Evolutionary conservation across 306 rosid genomes (phyloP).

Genomic region (Inga leiocalycina): DNA sequence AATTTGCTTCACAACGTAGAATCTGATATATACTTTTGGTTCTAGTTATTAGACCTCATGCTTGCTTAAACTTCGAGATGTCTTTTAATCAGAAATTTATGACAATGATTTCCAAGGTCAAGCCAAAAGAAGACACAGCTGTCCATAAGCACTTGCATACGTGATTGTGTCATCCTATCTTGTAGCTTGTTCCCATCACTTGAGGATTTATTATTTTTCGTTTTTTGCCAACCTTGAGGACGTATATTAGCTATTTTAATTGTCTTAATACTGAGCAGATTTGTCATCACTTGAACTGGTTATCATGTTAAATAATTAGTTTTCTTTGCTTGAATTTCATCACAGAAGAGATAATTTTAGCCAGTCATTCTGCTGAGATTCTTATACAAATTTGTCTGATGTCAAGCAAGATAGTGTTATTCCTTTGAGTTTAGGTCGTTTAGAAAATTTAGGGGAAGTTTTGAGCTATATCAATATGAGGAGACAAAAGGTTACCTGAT

Average conservation of each 20-base stretch:
- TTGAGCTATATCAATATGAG: constrained; percentile 4
- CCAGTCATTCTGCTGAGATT: neutral
- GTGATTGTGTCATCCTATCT: neutral
- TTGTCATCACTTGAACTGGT: constrained; percentile 11
- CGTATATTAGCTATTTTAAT: constrained; percentile 7
- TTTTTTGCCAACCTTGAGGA: too few species aligned
- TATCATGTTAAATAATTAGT: neutral
- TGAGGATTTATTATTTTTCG: neutral
- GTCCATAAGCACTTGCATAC: constrained; percentile 1
- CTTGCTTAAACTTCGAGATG: neutral
- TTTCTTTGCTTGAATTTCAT: constrained; percentile 9
- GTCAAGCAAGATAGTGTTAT: neutral
- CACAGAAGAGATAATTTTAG: neutral
- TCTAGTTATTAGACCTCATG: neutral
- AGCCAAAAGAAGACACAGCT: constrained; percentile 14
- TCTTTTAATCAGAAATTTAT: constrained; percentile 1
- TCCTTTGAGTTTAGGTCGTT: neutral
- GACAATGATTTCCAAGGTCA: constrained; percentile 7
- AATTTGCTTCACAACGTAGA: constrained; percentile 2
- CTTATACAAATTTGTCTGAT: constrained; percentile 10
- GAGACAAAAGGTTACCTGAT: constrained; percentile 31
- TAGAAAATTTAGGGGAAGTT: constrained; percentile 10
- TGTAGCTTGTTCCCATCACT: constrained; percentile 9
- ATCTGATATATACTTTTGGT: neutral
- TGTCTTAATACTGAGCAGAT: neutral